Evolutionary conservation across 2,329 filamentous ascomycete species (phyloP), one percentile per base, ranked within the genome.

Genomic region (Calonectria crousiana): DNA sequence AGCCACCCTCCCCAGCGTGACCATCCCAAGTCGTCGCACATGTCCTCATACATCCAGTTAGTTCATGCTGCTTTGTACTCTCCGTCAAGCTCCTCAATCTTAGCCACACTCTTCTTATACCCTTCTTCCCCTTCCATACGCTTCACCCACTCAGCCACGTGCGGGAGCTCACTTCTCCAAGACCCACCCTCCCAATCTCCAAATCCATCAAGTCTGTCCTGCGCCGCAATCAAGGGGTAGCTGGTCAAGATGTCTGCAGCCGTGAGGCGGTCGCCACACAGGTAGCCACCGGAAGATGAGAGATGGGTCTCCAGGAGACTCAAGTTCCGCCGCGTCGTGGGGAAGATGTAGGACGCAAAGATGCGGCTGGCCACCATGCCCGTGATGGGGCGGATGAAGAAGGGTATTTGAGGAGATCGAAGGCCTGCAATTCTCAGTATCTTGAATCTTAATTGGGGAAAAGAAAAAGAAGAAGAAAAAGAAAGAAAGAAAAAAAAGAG

Each of bases 161-260:
- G 86, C 9, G 89, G 89, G 72, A 84, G 87, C 64, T 83, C 79
- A 5, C 76, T 77, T 74, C 80, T 81, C 77, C 86, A 87, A 11
- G 83, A 84, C 2, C 84, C 85, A 5, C 80, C 83, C 69, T 87
- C 82, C 83, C 86, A 90, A 32, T 77, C 78, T 10, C 86, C 87
- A 73, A 89, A 83, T 0, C 79, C 78, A 34, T 86, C 82, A 52
- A 89, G 82, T 68, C 83, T 83, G 18, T 82, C 78, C 76, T 85
- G 84, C 44, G 84, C 84, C 13, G 85, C 85, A 65, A 91, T 85
- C 70, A 91, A 82, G 18, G 86, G 86, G 82, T 89, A 91, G 81
- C 88, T 89, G 78, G 91, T 82, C 68, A 91, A 81, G 71, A 91
- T 87, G 75, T 90, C 89, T 9, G 88, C 90, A 0, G 89, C 87